Percentiles rank a stretch among this genome's conserved stretches.
Evolutionary conservation across 805 yeast genomes (phyloP).

Genomic region (Scheffersomyces ergatensis): DNA sequence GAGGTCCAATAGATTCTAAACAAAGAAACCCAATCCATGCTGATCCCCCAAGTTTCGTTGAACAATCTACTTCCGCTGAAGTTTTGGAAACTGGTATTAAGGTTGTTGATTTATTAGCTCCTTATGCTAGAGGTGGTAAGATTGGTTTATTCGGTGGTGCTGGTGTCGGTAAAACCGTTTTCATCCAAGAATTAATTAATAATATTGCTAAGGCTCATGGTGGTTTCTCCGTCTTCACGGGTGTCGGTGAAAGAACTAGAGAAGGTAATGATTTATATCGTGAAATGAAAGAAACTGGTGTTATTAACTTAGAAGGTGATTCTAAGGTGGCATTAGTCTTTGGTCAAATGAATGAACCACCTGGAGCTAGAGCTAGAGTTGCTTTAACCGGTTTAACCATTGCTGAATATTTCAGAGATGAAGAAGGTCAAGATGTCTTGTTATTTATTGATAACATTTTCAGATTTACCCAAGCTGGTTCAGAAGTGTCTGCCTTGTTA

Average conservation of each 20-base stretch:
- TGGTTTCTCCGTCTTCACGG: conserved; percentile 99
- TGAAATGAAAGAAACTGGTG: conserved; percentile 99
- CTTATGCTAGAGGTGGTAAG: conserved; percentile 99
- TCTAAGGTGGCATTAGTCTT: conserved; percentile 99
- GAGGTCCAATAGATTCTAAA: conserved; percentile 95
- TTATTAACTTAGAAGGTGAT: conserved; percentile 98
- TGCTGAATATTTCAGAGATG: conserved; percentile 99
- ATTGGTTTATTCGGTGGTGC: conserved; percentile 99
- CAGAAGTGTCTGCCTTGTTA: conserved; percentile 98
- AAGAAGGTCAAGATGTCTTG: conserved; percentile 99
- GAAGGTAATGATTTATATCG: conserved; percentile 99
- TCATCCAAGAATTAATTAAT: conserved; percentile 99
- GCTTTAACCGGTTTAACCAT: conserved; percentile 99
- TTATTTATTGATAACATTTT: conserved; percentile 99
- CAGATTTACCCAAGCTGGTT: conserved; percentile 99
- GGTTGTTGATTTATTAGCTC: conserved; percentile 98
- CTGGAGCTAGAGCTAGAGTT: conserved; percentile 99
- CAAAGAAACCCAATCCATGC: conserved; percentile 98
- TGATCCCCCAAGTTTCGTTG: conserved; percentile 94
- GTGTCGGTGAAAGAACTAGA: conserved; percentile 99
- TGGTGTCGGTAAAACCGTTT: conserved; percentile 99
- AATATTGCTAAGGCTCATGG: conserved; percentile 99
- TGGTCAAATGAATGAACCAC: conserved; percentile 99
- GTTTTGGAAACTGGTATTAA: conserved; percentile 99
- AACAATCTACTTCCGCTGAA: conserved; percentile 97